Conservation (phyloP, 805 yeast genomes). For the Nakazawaea laoshanensis region DNA sequence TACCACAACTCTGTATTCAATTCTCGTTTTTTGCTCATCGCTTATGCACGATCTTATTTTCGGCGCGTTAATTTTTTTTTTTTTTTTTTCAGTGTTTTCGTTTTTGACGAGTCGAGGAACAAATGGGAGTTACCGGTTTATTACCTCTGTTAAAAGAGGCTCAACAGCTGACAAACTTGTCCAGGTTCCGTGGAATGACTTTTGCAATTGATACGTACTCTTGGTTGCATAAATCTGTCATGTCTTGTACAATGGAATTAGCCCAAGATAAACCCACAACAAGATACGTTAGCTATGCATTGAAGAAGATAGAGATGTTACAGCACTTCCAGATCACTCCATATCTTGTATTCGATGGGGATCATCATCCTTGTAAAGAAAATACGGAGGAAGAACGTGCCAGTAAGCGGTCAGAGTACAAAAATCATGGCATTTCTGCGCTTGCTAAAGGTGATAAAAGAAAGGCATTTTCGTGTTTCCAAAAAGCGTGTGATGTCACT, state of each 20-base stretch:
- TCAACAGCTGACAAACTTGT: constrained; percentile 50
- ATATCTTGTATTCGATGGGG: constrained; percentile 91
- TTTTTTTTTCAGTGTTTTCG: background rate
- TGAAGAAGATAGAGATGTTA: constrained; percentile 60
- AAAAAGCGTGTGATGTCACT: constrained; percentile 78
- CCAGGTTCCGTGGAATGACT: constrained; percentile 59
- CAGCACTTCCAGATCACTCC: constrained; percentile 65
- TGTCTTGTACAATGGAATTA: constrained; percentile 77
- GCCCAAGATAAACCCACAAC: constrained; percentile 63
- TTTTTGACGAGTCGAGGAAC: background rate
- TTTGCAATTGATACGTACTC: constrained; percentile 94
- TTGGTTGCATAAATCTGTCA: constrained; percentile 88
- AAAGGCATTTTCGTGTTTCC: constrained; percentile 59
- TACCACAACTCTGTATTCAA: background rate
- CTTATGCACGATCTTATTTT: background rate
- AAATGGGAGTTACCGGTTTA: constrained; percentile 80
- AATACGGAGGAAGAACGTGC: constrained; percentile 64
- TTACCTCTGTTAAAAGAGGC: constrained; percentile 72
- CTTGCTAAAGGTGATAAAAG: constrained; percentile 44
- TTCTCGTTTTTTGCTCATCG: background rate
- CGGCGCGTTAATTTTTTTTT: background rate
- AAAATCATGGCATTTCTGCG: constrained; percentile 43
- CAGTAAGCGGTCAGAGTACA: constrained; percentile 47
- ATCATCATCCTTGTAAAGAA: constrained; percentile 68
- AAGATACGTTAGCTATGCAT: constrained; percentile 63